phyloP scores from a whole-genome alignment of 108 stramenopile species.

The Aureococcus anophagefferens region DNA sequence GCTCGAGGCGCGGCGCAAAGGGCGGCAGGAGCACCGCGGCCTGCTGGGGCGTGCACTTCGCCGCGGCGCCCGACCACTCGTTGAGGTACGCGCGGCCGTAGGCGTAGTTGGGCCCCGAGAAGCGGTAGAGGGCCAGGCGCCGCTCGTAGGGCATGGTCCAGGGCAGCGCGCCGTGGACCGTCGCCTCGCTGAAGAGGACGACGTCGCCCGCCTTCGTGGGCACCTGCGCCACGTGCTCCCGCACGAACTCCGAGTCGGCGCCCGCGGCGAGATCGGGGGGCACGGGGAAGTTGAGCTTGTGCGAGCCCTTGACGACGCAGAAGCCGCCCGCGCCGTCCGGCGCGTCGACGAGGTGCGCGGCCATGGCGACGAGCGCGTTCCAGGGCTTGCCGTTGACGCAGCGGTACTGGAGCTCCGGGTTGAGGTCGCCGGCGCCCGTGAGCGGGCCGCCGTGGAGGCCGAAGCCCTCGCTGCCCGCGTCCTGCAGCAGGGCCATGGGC shows the following conservation, averaged over 20 bases:
- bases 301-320: constrained; percentile 77
- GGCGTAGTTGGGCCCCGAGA: constrained; percentile 63
- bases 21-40: constrained; percentile 75
- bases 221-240: constrained; percentile 54
- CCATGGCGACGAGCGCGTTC: constrained; percentile 9
- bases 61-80: constrained; percentile 23
- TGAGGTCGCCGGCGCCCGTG: constrained; percentile 61
- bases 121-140: constrained; percentile 68
- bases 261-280: constrained; percentile 37
- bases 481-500: constrained; percentile 68
- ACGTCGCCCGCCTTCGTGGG: constrained; percentile 84
- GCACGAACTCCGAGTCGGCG: constrained; percentile 43
- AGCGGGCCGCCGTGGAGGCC: constrained; percentile 78
- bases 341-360: constrained; percentile 4
- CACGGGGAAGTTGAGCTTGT: constrained; percentile 81
- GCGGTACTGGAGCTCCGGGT: constrained; percentile 16
- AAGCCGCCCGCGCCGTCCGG: constrained; percentile 74
- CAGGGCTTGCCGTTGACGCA: constrained; percentile 8
- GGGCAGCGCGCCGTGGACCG: constrained; percentile 76
- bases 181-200: constrained; percentile 75
- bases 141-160: constrained; percentile 48
- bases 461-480: constrained; percentile 77
- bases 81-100: constrained; percentile 79
- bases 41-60: constrained; percentile 55
- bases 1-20: constrained; percentile 71